Evolutionary conservation across 768 basidiomycete genomes (phyloP).

Genomic region (Thelephora ganbajun): DNA sequence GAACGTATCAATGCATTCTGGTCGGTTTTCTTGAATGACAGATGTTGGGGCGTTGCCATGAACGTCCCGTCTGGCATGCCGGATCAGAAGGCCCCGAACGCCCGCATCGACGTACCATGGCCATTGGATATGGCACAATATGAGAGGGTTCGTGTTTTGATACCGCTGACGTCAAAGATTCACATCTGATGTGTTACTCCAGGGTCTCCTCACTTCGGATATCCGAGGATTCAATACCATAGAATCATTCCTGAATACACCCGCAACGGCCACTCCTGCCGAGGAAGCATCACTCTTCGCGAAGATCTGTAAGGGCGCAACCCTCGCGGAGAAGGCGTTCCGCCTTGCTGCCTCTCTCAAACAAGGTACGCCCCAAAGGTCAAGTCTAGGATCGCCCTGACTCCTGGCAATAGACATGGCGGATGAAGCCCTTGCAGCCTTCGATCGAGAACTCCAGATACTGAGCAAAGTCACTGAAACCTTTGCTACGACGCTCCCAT

Average conservation of each 20-base stretch:
- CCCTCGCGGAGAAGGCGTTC: conserved; percentile 44
- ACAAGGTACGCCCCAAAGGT: conserved; percentile 11
- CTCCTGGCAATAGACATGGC: background rate
- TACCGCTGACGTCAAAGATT: conserved; percentile 15
- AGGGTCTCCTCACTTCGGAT: conserved; percentile 33
- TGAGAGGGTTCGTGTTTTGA: conserved; percentile 14
- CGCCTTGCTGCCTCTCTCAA: conserved; percentile 30
- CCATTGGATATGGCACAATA: conserved; percentile 21
- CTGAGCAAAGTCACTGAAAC: background rate
- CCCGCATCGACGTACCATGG: conserved; percentile 26
- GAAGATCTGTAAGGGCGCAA: conserved; percentile 37
- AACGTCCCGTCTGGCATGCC: conserved; percentile 40
- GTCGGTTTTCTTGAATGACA: conserved; percentile 45
- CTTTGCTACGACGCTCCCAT: background rate
- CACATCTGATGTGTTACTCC: conserved; percentile 8
- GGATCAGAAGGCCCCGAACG: conserved; percentile 31
- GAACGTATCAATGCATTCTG: conserved; percentile 58
- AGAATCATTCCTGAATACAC: conserved; percentile 30
- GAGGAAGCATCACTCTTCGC: conserved; percentile 24
- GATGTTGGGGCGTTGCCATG: conserved; percentile 37
- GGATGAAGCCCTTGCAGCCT: background rate
- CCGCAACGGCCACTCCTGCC: conserved; percentile 17
- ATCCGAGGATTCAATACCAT: conserved; percentile 34
- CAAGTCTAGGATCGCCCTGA: no score
- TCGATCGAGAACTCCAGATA: background rate